phyloP scores from a whole-genome alignment of 208 protist species.

The Endotrypanum monterogeii region DNA sequence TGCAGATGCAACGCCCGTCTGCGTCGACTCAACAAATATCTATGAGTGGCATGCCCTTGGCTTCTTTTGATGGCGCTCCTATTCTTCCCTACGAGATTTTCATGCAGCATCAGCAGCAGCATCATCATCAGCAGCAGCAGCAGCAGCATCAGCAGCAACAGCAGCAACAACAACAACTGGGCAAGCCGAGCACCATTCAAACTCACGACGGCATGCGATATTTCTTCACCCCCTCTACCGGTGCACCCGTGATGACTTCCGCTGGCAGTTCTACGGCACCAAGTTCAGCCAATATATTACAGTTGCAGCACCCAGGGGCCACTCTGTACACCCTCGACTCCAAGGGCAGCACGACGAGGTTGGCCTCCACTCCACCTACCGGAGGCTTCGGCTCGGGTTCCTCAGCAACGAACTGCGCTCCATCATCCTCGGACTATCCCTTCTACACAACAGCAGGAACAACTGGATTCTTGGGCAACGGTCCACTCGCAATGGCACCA shows the following conservation, averaged over 20 bases:
- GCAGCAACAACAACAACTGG: not conserved
- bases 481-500: slow-evolving; percentile 1
- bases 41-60: slow-evolving; percentile 14
- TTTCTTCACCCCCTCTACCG: slow-evolving; percentile 8
- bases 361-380: slow-evolving; percentile 13
- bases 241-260: slow-evolving; percentile 9
- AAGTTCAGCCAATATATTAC: slow-evolving; percentile 7
- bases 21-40: slow-evolving; percentile 11
- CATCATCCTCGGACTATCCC: not conserved
- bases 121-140: too few species aligned
- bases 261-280: slow-evolving; percentile 1
- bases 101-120: slow-evolving; percentile 25
- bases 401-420: not conserved
- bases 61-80: slow-evolving; percentile 18
- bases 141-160: slow-evolving; percentile 32
- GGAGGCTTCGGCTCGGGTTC: not conserved
- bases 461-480: not conserved
- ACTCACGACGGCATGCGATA: slow-evolving; percentile 19
- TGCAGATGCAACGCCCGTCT: slow-evolving; percentile 4
- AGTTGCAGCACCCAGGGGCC: not conserved
- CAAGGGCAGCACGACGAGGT: not conserved
- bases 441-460: not conserved
- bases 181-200: slow-evolving; percentile 11
- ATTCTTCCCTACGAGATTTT: slow-evolving; percentile 24
- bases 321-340: slow-evolving; percentile 21